Base-by-base conservation (phyloP, 108 stramenopile species). In the Cyclostephanos tholiformis region DNA sequence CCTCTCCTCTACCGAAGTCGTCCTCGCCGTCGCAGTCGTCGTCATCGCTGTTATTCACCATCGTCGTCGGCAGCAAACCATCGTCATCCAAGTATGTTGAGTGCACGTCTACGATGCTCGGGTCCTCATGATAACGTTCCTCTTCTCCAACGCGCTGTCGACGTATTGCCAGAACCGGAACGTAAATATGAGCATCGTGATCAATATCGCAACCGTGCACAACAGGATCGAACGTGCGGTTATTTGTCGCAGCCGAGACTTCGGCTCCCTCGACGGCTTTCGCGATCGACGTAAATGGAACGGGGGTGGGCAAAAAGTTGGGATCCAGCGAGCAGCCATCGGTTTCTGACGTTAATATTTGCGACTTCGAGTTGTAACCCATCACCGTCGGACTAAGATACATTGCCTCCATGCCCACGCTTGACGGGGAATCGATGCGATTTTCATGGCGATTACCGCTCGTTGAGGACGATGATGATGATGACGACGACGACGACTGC, bases 101-200 rank as follows among this genome's bases (percentile, higher is more conserved):
- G 26, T 85, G 73, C 26, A 92, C 51, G 69, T 95, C 94, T 7
- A 95, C 82, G 62, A 91, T 67, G 29, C 84, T 88, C 8, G 94
- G 82, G 83, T 95, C 94, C 84, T 95, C 94, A 20, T 86, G 82
- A 67, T 78, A 95, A 25, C 91, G 62, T 62, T 95, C 94, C 69
- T 95, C 91, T 35, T 92, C 89, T 36, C 90, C 90, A 4, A 83
- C 60, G 39, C 94, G 72, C 65, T 92, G 91, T 66, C 91, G 77
- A 32, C 90, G 84, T 27, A 89, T 68, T 14, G 91, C 94, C 52
- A 95, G 55, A 19, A 91, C 63, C 10, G 94, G 94, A 43, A 95
- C 70, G 71, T 84, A 88, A 4, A 80, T 67, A 64, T 83, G 75
- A 11, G 57, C 43, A 63, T 75, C 67, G 36, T 76, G 59, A n/a